Conservation (phyloP, 1,284 basidiomycete genomes). For the Pascua guehoae region DNA sequence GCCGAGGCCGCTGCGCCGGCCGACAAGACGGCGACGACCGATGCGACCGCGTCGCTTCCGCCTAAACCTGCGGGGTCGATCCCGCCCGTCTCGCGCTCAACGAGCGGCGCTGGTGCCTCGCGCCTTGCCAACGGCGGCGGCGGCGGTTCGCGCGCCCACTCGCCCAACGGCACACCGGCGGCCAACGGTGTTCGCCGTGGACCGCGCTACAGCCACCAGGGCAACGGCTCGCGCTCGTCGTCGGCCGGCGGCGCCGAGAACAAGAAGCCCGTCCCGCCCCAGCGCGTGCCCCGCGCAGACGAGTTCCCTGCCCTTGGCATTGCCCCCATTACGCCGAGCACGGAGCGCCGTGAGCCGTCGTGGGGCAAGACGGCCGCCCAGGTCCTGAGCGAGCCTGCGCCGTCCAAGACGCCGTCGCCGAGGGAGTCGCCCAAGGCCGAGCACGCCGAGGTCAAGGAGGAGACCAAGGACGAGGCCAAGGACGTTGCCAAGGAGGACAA, state of each 20-base stretch:
- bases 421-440: constrained; percentile 14
- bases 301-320: constrained; percentile 48
- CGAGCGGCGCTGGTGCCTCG: constrained; percentile 40
- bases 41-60: constrained; percentile 23
- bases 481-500: neutral
- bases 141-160: constrained; percentile 39
- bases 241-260: constrained; percentile 16
- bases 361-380: constrained; percentile 49
- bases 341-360: constrained; percentile 30
- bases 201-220: constrained; percentile 15
- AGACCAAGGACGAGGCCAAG: constrained; percentile 17
- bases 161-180: constrained; percentile 27
- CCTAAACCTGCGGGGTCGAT: constrained; percentile 29
- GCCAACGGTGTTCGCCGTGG: constrained; percentile 6
- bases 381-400: constrained; percentile 47
- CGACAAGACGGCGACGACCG: constrained; percentile 13
- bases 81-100: constrained; percentile 32
- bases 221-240: constrained; percentile 21
- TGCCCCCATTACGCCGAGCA: constrained; percentile 16
- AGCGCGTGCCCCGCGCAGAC: constrained; percentile 47
- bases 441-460: constrained; percentile 20
- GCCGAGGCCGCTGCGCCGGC: constrained; percentile 9
- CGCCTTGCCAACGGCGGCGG: constrained; percentile 33
- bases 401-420: constrained; percentile 22
- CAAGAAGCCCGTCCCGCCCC: constrained; percentile 23